phyloP scores from a whole-genome alignment of 495 filamentous ascomycete species.

The Aspergillus kassunensis region DNA sequence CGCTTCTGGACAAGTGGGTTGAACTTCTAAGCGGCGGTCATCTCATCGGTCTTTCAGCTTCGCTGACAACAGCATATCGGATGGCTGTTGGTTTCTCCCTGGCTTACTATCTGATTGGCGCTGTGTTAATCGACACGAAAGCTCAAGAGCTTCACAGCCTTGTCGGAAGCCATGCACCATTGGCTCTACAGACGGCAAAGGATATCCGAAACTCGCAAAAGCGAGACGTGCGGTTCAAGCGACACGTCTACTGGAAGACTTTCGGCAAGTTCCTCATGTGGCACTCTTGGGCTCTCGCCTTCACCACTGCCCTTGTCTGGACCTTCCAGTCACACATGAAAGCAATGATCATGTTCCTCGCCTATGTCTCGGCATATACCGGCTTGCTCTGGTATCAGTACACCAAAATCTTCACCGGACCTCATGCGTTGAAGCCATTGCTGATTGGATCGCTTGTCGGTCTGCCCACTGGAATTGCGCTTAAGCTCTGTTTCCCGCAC shows the following conservation, averaged over 20 bases:
- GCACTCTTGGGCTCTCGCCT: conserved; percentile 54
- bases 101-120: conserved; percentile 57
- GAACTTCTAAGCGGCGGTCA: conserved; percentile 45
- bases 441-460: conserved; percentile 43
- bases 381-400: conserved; percentile 59
- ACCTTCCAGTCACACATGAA: conserved; percentile 40
- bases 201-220: conserved; percentile 43
- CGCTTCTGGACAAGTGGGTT: conserved; percentile 59
- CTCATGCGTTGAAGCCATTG: conserved; percentile 50
- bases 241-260: conserved; percentile 53
- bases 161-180: conserved; percentile 37
- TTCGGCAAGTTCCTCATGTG: conserved; percentile 49
- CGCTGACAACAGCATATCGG: conserved; percentile 38
- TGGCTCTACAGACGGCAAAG: conserved; percentile 28
- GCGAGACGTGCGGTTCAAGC: conserved; percentile 42
- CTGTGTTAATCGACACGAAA: conserved; percentile 56
- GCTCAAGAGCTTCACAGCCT: conserved; percentile 50
- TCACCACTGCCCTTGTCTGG: conserved; percentile 52
- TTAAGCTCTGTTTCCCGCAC: conserved; percentile 30
- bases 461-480: conserved; percentile 44
- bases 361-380: conserved; percentile 53
- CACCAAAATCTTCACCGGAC: conserved; percentile 56
- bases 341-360: conserved; percentile 47
- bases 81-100: conserved; percentile 55
- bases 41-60: conserved; percentile 40